These are phyloP conservation scores for Rhizopogon salebrosus DNA, from an alignment of 768 basidiomycete species.

Conservation along the genomic window DNA sequence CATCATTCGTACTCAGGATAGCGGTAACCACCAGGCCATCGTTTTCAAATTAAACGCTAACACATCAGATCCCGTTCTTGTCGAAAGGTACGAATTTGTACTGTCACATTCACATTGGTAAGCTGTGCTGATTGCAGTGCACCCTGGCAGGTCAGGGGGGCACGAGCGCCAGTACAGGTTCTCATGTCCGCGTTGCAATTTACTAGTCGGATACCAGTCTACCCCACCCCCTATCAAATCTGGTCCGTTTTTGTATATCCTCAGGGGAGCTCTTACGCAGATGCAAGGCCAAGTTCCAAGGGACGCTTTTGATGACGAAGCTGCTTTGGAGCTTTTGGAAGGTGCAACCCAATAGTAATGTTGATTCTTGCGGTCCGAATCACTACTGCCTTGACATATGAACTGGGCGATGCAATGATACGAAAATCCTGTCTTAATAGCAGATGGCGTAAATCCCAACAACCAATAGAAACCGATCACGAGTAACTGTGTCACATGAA, in stretches of 20 bases:
- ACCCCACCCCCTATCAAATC: conserved; percentile 72
- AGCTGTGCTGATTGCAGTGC: conserved; percentile 11
- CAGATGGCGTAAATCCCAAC: too few relatives aligned
- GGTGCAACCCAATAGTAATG: background rate
- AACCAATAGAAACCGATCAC: too few relatives aligned
- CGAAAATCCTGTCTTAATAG: too few relatives aligned
- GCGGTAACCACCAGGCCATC: conserved; percentile 48
- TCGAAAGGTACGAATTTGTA: conserved; percentile 61
- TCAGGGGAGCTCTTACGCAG: conserved; percentile 81
- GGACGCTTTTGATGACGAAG: conserved; percentile 71
- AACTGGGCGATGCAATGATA: too few relatives aligned
- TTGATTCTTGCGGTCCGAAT: too few relatives aligned
- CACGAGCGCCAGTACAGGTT: conserved; percentile 76
- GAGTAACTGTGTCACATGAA: too few relatives aligned
- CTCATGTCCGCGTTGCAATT: conserved; percentile 44
- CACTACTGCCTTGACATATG: too few relatives aligned
- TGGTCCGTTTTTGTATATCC: conserved; percentile 73
- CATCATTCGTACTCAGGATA: conserved; percentile 73
- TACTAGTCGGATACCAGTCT: conserved; percentile 65
- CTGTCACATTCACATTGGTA: conserved; percentile 2
- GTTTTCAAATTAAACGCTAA: conserved; percentile 87
- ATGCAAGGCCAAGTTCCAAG: conserved; percentile 81
- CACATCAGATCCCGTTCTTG: conserved; percentile 59
- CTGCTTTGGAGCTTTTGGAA: background rate
- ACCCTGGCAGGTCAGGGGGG: conserved; percentile 45